Evolutionary conservation across 2,329 filamentous ascomycete genomes (phyloP).

Genomic region (Tolypocladium ovalisporum): DNA sequence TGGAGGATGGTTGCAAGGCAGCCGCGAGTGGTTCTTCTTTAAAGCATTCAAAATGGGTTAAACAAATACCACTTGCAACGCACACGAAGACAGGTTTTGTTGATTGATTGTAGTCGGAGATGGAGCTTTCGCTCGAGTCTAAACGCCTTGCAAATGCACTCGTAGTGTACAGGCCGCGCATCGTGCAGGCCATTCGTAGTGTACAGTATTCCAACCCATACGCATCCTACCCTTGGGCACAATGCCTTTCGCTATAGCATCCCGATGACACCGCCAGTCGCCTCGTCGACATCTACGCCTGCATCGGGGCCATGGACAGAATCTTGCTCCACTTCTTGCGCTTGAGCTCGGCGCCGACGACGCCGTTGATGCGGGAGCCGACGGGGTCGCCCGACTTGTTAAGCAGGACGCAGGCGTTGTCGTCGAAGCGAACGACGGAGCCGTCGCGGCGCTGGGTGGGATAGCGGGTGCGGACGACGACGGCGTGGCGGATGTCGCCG

Average conservation of each 20-base stretch:
- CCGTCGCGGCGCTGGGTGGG: conserved; percentile 81
- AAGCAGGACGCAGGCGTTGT: conserved; percentile 95
- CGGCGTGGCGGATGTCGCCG: conserved; percentile 91
- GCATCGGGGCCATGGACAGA: conserved; percentile 76
- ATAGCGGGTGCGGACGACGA: conserved; percentile 86
- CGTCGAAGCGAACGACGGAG: conserved; percentile 84
- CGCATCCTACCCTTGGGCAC: not conserved
- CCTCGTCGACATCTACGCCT: conserved; percentile 28
- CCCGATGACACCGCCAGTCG: not conserved
- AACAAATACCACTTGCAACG: not conserved
- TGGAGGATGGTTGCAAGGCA: not conserved
- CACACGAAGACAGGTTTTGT: not conserved
- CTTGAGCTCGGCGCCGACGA: conserved; percentile 82
- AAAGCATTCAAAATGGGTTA: not conserved
- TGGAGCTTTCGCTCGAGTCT: conserved; percentile 11
- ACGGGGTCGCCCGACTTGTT: conserved; percentile 96
- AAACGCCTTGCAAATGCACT: conserved; percentile 22
- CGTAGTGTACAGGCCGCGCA: not conserved
- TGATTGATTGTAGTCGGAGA: conserved; percentile 2
- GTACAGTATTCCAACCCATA: not conserved
- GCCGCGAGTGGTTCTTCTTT: not conserved
- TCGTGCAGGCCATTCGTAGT: not conserved
- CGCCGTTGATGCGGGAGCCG: conserved; percentile 80
- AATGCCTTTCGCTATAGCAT: not conserved
- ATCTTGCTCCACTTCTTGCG: conserved; percentile 98